Evolutionary conservation across 23 red algal genomes (phyloP).

Genomic region (Chondrus crispus): DNA sequence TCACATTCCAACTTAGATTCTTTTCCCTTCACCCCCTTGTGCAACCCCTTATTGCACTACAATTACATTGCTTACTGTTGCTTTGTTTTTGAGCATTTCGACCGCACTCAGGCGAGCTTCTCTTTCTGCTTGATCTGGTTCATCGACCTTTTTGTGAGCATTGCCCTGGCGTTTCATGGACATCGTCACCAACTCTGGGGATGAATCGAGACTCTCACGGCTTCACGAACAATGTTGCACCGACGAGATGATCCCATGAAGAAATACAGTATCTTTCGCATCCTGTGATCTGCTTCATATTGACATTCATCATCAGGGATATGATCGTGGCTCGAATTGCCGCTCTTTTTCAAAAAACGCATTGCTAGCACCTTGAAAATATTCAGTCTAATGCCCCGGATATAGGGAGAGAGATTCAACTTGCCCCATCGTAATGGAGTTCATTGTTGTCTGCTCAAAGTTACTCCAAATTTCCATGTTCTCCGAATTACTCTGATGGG

Average conservation of each 20-base stretch:
- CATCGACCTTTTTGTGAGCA: neutral
- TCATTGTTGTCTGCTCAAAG: no score
- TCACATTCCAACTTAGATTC: no score
- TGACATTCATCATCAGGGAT: neutral
- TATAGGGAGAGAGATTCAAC: neutral
- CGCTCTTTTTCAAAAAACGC: neutral
- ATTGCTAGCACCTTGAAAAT: neutral
- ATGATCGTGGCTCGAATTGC: neutral
- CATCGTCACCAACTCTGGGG: neutral
- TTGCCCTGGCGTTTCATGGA: neutral
- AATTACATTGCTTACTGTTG: neutral
- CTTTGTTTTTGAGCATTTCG: neutral
- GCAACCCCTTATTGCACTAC: no score
- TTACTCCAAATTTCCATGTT: neutral
- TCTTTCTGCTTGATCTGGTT: neutral
- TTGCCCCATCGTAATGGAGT: neutral
- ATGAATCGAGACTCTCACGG: no score
- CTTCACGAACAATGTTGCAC: no score
- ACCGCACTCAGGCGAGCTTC: neutral
- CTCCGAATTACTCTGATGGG: neutral
- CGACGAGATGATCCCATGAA: no score
- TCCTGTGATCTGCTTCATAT: neutral
- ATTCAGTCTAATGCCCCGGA: neutral
- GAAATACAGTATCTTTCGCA: neutral
- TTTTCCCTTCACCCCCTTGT: no score